A percentile compares a stretch with the other conserved stretches of the same genome.
Evolutionary conservation across 1,284 basidiomycete genomes (phyloP).

Genomic region (Volvariella surrecta): DNA sequence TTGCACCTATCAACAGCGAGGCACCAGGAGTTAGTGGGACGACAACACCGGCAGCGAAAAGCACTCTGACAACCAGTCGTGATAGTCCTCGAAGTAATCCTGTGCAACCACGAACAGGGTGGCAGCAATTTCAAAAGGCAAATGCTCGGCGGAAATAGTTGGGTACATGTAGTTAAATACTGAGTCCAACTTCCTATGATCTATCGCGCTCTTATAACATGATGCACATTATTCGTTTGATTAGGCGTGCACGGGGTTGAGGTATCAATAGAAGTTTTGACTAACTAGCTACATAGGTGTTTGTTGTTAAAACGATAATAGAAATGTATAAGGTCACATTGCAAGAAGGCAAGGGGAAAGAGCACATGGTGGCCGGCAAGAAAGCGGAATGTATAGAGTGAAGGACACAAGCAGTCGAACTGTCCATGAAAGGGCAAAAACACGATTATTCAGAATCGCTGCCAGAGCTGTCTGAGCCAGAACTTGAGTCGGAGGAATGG

Average conservation of each 20-base stretch:
- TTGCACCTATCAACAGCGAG: conserved; percentile 9
- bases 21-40: conserved; percentile 6
- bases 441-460: conserved; percentile 75
- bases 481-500: conserved; percentile 70
- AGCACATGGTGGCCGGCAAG: background rate
- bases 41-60: conserved; percentile 6
- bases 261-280: conserved; percentile 10
- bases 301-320: conserved; percentile 9
- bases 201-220: background rate
- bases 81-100: conserved; percentile 17
- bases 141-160: conserved; percentile 15
- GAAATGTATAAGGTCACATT: conserved; percentile 3
- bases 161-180: background rate
- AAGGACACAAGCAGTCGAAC: background rate
- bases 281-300: conserved; percentile 31
- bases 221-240: too few relatives aligned
- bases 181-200: conserved; percentile 3
- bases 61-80: conserved; percentile 5
- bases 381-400: background rate
- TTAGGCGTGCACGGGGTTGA: conserved; percentile 1
- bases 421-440: conserved; percentile 2
- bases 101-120: conserved; percentile 27
- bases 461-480: conserved; percentile 66
- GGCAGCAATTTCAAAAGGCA: conserved; percentile 48
- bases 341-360: conserved; percentile 4